Base-by-base conservation (phyloP, 2,329 filamentous ascomycete species). In the Ceratocystis cubensis region DNA sequence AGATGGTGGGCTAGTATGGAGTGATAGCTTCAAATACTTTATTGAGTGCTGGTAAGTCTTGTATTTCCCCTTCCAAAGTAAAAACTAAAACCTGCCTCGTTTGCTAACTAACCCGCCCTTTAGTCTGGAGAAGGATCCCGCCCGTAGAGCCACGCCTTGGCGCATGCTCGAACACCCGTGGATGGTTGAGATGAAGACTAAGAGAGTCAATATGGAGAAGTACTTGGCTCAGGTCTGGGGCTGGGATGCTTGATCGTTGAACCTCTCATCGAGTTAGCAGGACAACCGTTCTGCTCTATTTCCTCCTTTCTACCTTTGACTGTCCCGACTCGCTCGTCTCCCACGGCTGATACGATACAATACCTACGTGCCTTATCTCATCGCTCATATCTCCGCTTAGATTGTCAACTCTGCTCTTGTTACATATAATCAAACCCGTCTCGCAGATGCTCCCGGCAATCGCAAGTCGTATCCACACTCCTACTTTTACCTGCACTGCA, bases 161-260 rank as follows among this genome's bases (percentile, higher is more conserved):
- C 89, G 93, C 73, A 99, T 99, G 92, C 84, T 96, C 70, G 94
- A 99, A 74, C 94, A 99, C 77, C 94, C 94, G 1, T 99, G 94
- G 94, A 96, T 99, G 87, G 80, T 90, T 53, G 94, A 99, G 73
- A 97, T 97, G 90, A 88, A 88, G 73, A 82, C 85, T 65, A 97
- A 96, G 81, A 90, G 94, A 71, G 94, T 99, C 75, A 97, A 97
- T 77, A 97, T 99, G 92, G 85, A 85, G 70, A 89, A 91, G 73
- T 99, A 96, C 76, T 82, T 99, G 68, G 86, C 87, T 69, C 91
- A 94, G 72, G 94, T 99, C 56, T 99, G 94, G 94, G 94, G 92
- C 68, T 99, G 94, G 94, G 87, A 94, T 70, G 86, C 66, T 41
- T 67, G 61, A 63, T 33, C 13, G 30, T 13, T 17, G 8, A 25